These are phyloP conservation scores for Dittrichia graveolens DNA, from an alignment of 129 eudicot species.

Conservation along the genomic window DNA sequence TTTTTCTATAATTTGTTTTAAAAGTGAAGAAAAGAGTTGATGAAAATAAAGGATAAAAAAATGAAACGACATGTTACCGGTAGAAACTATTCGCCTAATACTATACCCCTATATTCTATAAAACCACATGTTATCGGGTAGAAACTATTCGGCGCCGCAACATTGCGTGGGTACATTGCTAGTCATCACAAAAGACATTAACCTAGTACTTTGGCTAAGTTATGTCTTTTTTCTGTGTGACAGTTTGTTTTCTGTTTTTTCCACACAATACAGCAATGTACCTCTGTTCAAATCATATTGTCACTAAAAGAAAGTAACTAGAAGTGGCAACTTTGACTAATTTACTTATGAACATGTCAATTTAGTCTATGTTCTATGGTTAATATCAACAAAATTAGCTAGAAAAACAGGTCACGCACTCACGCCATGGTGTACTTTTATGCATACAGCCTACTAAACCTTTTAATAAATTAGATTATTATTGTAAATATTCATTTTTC, in stretches of 20 bases:
- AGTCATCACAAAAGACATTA: slow-evolving; percentile 4
- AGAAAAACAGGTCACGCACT: background rate
- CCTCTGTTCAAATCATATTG: background rate
- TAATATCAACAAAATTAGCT: background rate
- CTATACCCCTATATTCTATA: too few species aligned
- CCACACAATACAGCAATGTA: slow-evolving; percentile 4
- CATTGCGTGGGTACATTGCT: too few species aligned
- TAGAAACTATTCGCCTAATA: too few species aligned
- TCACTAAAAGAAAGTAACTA: background rate
- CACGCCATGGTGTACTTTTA: background rate
- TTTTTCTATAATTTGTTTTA: too few species aligned
- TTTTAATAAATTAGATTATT: background rate
- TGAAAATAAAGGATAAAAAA: too few species aligned
- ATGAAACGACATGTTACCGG: too few species aligned
- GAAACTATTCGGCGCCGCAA: too few species aligned
- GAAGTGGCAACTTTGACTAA: background rate
- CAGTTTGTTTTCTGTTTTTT: background rate
- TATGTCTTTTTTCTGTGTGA: background rate
- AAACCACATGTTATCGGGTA: too few species aligned
- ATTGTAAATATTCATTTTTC: background rate
- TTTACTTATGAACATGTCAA: background rate
- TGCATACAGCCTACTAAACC: background rate
- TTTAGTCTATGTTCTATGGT: background rate
- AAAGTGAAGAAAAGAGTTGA: too few species aligned
- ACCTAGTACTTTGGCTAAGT: slow-evolving; percentile 4